These are phyloP conservation scores for Suillus subalutaceus DNA, from an alignment of 768 basidiomycete genomes.

Conservation along the genomic window DNA sequence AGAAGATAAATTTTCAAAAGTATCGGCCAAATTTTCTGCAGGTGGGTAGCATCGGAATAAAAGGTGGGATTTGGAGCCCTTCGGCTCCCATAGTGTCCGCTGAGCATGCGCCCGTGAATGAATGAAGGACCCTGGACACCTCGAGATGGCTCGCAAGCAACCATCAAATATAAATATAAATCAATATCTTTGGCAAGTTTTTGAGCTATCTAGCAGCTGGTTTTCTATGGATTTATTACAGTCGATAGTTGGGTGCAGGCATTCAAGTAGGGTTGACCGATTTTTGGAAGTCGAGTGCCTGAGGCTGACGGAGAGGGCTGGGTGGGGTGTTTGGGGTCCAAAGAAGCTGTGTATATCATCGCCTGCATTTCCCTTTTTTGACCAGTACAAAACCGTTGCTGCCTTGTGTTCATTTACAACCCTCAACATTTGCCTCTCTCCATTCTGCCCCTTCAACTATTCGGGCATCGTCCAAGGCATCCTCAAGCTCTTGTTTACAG, in stretches of 20 bases:
- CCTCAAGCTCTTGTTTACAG: slow-evolving; percentile 6
- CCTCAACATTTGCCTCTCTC: slow-evolving; percentile 18
- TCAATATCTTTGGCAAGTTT: not conserved
- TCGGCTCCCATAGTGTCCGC: too few relatives aligned
- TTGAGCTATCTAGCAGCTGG: not conserved
- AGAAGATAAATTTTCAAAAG: slow-evolving; percentile 1
- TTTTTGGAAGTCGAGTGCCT: not conserved
- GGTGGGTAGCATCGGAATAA: not conserved
- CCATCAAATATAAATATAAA: not conserved
- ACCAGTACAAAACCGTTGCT: slow-evolving; percentile 28
- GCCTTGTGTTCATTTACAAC: slow-evolving; percentile 25
- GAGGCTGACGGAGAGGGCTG: slow-evolving; percentile 2
- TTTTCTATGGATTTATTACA: not conserved
- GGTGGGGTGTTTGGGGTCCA: slow-evolving; percentile 34
- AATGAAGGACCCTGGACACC: not conserved
- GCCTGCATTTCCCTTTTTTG: slow-evolving; percentile 29
- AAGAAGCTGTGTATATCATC: slow-evolving; percentile 37
- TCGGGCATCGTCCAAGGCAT: slow-evolving; percentile 14
- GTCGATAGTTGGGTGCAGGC: not conserved
- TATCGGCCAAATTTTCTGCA: not conserved
- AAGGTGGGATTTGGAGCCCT: not conserved
- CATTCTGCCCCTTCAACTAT: slow-evolving; percentile 13
- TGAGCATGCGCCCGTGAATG: not conserved
- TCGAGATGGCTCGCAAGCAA: not conserved
- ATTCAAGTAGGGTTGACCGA: not conserved